Conservation (phyloP, 208 protist species). For the Trypanosoma mega region DNA sequence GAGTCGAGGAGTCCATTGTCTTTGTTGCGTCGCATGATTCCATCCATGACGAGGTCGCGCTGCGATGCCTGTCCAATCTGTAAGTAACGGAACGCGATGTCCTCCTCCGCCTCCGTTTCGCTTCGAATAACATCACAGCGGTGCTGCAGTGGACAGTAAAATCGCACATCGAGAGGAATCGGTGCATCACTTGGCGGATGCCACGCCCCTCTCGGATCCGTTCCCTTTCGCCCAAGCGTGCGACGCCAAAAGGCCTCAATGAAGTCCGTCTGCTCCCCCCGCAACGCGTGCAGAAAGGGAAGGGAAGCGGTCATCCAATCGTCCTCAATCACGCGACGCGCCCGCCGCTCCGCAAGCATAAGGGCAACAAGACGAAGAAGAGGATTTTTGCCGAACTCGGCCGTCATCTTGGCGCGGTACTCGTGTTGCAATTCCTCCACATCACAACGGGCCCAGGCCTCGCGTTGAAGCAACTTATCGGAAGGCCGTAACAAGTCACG, state of each 20-base stretch:
- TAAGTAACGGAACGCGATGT: constrained; percentile 50
- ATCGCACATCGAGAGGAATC: constrained; percentile 31
- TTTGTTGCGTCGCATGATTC: constrained; percentile 31
- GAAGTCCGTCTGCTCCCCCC: constrained; percentile 20
- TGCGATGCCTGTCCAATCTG: constrained; percentile 43
- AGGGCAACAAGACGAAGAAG: constrained; percentile 25
- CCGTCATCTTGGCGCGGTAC: constrained; percentile 8
- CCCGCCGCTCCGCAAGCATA: constrained; percentile 18
- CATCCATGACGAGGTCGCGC: constrained; percentile 40
- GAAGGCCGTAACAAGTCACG: constrained; percentile 12
- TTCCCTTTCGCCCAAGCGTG: constrained; percentile 6
- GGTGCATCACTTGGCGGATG: neutral
- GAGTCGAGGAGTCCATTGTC: constrained; percentile 22
- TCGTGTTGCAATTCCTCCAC: constrained; percentile 40
- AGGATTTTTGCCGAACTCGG: constrained; percentile 9
- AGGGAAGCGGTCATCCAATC: constrained; percentile 37
- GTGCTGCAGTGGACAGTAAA: constrained; percentile 62
- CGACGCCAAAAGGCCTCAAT: constrained; percentile 30
- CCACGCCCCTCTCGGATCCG: neutral
- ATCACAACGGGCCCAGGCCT: constrained; percentile 37
- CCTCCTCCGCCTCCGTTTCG: constrained; percentile 73
- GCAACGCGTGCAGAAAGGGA: constrained; percentile 32
- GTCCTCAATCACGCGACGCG: constrained; percentile 19
- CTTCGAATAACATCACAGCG: constrained; percentile 52
- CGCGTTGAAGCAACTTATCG: constrained; percentile 28